Evolutionary conservation across 345 rosid genomes (phyloP).

Genomic region (Eutrema japonicum): DNA sequence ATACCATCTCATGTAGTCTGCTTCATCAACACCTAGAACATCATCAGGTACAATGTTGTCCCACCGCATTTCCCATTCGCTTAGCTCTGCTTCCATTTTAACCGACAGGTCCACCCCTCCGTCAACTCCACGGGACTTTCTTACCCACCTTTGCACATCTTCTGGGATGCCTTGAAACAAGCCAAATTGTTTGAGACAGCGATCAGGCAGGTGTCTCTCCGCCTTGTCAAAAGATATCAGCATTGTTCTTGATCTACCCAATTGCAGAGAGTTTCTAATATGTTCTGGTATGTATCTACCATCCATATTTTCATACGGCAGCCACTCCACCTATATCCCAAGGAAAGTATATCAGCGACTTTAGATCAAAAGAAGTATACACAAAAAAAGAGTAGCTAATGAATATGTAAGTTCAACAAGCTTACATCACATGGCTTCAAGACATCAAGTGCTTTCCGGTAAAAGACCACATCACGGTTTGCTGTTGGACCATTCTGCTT

Average conservation of each 20-base stretch:
- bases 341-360: background rate
- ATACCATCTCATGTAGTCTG: slow-evolving; percentile 85
- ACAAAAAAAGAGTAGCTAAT: slow-evolving; percentile 7
- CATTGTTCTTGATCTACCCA: slow-evolving; percentile 95
- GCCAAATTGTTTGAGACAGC: slow-evolving; percentile 87
- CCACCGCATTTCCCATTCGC: slow-evolving; percentile 79
- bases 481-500: slow-evolving; percentile 96
- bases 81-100: slow-evolving; percentile 90
- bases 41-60: slow-evolving; percentile 64
- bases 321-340: slow-evolving; percentile 78
- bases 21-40: slow-evolving; percentile 68
- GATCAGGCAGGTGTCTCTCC: slow-evolving; percentile 97
- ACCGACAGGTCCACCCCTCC: slow-evolving; percentile 93
- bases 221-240: slow-evolving; percentile 97
- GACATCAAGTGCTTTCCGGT: slow-evolving; percentile 79
- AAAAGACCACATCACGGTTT: slow-evolving; percentile 85
- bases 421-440: slow-evolving; percentile 79
- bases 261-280: slow-evolving; percentile 58
- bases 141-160: slow-evolving; percentile 84
- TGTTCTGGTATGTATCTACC: slow-evolving; percentile 68
- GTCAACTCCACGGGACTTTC: slow-evolving; percentile 97
- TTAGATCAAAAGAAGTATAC: slow-evolving; percentile 1
- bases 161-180: slow-evolving; percentile 79
- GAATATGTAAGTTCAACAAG: slow-evolving; percentile 19
- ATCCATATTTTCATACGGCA: slow-evolving; percentile 77